phyloP scores from a whole-genome alignment of 2,329 filamentous ascomycete species.

The Aureobasidium sp. region DNA sequence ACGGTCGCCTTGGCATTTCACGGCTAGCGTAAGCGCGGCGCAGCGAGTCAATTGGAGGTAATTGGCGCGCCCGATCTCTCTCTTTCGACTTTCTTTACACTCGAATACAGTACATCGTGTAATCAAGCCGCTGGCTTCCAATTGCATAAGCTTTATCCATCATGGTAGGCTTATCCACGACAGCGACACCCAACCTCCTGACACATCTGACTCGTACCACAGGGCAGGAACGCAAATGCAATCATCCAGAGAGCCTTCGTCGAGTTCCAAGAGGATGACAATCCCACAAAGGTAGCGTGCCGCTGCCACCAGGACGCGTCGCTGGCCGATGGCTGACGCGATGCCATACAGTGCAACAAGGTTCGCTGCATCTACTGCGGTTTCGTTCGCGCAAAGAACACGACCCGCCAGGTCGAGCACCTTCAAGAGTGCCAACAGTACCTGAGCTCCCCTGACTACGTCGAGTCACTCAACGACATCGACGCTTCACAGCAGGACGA shows the following conservation, averaged over 20 bases:
- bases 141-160: neutral
- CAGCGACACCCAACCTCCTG: neutral
- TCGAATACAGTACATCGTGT: conserved; percentile 4
- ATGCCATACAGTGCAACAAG: conserved; percentile 35
- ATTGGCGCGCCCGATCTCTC: neutral
- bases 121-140: neutral
- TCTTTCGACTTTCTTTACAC: conserved; percentile 1
- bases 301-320: neutral
- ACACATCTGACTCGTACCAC: neutral
- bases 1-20: neutral
- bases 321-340: conserved; percentile 3
- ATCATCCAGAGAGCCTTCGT: conserved; percentile 33
- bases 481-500: neutral
- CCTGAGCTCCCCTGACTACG: conserved; percentile 33
- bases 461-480: conserved; percentile 3
- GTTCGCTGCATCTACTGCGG: conserved; percentile 43
- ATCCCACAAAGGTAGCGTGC: conserved; percentile 29
- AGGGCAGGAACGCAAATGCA: conserved; percentile 29
- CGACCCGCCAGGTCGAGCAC: conserved; percentile 44
- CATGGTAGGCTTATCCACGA: neutral
- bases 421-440: conserved; percentile 39
- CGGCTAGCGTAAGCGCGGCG: neutral
- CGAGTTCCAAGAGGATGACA: conserved; percentile 35
- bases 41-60: neutral
- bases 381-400: conserved; percentile 43